These are phyloP conservation scores for Cyamopsis tetragonoloba DNA, from an alignment of 306 rosid genomes.

Conservation along the genomic window DNA sequence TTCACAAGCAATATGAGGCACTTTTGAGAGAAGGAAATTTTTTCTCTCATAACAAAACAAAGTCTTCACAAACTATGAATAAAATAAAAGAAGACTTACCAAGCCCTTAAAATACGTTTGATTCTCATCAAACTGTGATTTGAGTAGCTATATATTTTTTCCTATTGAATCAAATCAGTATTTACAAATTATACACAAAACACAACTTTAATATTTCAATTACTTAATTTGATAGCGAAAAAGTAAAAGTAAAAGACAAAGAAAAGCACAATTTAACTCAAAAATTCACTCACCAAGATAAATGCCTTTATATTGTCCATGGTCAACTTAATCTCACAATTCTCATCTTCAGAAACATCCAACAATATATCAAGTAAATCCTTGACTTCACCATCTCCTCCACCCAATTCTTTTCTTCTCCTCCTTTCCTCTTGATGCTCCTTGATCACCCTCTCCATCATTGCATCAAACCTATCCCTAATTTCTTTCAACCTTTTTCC, in stretches of 20 bases:
- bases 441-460: constrained; percentile 49
- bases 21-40: too few species aligned
- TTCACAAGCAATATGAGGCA: too few species aligned
- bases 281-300: constrained; percentile 38
- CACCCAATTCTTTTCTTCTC: constrained; percentile 26
- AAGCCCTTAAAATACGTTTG: too few species aligned
- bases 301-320: constrained; percentile 64
- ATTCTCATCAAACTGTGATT: too few species aligned
- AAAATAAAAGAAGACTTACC: too few species aligned
- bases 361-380: constrained; percentile 64
- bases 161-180: too few species aligned
- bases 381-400: constrained; percentile 20
- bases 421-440: constrained; percentile 56
- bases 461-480: constrained; percentile 46
- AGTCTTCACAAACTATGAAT: too few species aligned
- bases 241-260: background rate
- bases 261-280: background rate
- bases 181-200: too few species aligned
- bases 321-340: constrained; percentile 41
- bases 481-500: constrained; percentile 38
- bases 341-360: constrained; percentile 43
- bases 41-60: too few species aligned
- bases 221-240: background rate
- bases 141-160: too few species aligned
- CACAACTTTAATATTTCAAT: too few species aligned